Evolutionary conservation across 371 early-diverging fungal species (phyloP), one percentile per base, ranked within the genome.

Genomic region (Lichtheimia ramosa): DNA sequence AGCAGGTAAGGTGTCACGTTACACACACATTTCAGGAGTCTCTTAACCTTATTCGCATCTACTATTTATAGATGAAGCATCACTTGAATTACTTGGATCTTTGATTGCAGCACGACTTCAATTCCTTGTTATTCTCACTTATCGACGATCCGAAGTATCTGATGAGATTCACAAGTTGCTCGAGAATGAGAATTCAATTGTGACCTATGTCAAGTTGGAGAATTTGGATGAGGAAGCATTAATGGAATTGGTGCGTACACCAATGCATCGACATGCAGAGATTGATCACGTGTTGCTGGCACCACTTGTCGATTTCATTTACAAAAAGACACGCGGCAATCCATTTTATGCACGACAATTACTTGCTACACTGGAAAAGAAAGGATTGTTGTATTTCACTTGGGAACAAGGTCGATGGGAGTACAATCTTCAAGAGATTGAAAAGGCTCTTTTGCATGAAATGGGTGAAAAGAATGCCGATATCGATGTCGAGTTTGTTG

Each of bases 401-500:
- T 79, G 79, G 79, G 73, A 74, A 52, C 70, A 75, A 51, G 63
- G 67, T 53, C 68, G 74, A 3, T 79, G 79, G 79, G 79, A 79
- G 20, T 79, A 79, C 61, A 79, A 76, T 58, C 42, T 79, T 4
- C 70, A 75, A 34, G 76, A 74, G 39, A 74, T 75, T n/a, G 74
- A 77, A 58, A 75, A 73, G 48, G 71, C 70, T 2, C 28, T 74
- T 1, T 41, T 66, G 13, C 34, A 66, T 14, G 73, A 69, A 18
- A 60, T 67, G 43, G 61, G 57, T 18, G 66, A 63, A 13, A 63
- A 52, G 21, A 64, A 68, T 43, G 71, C 66, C 1, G 73, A 75
- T 48, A 65, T 74, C 28, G 68, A 74, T 21, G 72, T 74, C 14
- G 68, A 69, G n/a, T 79, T 79, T 25, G 48, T 79, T 24, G 74